Evolutionary conservation across 83 land plant genomes (phyloP).

Genomic region (Larix sibirica): DNA sequence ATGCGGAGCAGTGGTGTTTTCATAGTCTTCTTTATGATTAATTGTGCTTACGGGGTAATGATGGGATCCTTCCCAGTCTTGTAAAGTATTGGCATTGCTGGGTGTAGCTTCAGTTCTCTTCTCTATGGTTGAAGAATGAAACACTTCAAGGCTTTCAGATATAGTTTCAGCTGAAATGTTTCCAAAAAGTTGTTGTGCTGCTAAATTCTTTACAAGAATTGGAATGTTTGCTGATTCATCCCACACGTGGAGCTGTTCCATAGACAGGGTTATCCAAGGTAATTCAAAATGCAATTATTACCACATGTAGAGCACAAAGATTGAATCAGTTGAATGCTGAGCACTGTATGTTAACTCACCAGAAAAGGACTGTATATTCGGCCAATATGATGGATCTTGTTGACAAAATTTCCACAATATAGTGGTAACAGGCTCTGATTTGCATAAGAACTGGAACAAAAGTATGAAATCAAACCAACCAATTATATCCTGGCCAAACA

Average conservation of each 20-base stretch:
- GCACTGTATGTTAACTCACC: conserved; percentile 2
- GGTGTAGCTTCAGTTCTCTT: neutral
- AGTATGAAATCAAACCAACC: neutral
- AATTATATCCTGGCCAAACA: neutral
- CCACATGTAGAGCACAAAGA: neutral
- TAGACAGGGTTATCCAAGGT: neutral
- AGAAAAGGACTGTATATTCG: conserved; percentile 15
- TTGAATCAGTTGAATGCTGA: neutral
- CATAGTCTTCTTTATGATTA: neutral
- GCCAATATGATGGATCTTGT: conserved; percentile 1
- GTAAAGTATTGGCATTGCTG: neutral
- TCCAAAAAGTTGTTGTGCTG: conserved; percentile 14
- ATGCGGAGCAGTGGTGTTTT: neutral
- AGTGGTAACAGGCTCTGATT: conserved; percentile 2
- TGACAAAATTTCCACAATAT: neutral
- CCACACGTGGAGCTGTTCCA: conserved; percentile 17
- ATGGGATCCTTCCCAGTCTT: neutral
- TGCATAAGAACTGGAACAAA: neutral
- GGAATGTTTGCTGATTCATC: conserved; percentile 12
- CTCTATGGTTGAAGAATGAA: neutral
- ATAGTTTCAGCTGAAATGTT: conserved; percentile 6
- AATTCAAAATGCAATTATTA: neutral
- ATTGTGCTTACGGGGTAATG: neutral
- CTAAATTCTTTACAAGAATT: conserved; percentile 15
- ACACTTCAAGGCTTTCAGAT: neutral